Percentiles rank a stretch among this genome's conserved stretches.
phyloP scores from a whole-genome alignment of 192 early-diverging fungal species.

The Entophlyctis luteolus region DNA sequence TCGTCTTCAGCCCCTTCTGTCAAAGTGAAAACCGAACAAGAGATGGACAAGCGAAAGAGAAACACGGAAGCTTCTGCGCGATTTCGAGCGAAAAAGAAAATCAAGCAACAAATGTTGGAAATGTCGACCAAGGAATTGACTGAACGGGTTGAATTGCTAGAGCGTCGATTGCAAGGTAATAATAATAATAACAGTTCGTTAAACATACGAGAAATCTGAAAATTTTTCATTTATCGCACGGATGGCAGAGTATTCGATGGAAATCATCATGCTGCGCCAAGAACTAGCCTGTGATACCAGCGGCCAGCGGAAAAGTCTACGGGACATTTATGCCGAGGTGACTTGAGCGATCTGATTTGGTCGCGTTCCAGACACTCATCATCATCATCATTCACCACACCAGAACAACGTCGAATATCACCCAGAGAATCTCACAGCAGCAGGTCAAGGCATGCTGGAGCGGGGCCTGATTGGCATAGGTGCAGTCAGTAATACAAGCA shows the following conservation, averaged over 20 bases:
- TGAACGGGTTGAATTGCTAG: slow-evolving; percentile 64
- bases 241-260: slow-evolving; percentile 85
- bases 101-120: slow-evolving; percentile 84
- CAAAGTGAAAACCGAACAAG: neutral
- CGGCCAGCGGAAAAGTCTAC: slow-evolving; percentile 28
- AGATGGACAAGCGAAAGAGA: slow-evolving; percentile 76
- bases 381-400: too few relatives aligned
- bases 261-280: slow-evolving; percentile 84
- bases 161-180: slow-evolving; percentile 50
- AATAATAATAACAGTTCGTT: too few relatives aligned
- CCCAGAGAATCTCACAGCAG: neutral
- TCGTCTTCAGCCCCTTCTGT: neutral
- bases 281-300: slow-evolving; percentile 28
- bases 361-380: neutral
- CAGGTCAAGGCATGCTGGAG: slow-evolving; percentile 7
- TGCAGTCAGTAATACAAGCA: neutral
- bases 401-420: slow-evolving; percentile 4
- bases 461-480: neutral
- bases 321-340: slow-evolving; percentile 27
- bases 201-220: too few relatives aligned
- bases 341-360: neutral
- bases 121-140: slow-evolving; percentile 74
- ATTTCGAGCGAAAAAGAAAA: slow-evolving; percentile 93
- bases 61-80: slow-evolving; percentile 94
- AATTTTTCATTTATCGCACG: too few relatives aligned